These are phyloP conservation scores for Venturia pyrina DNA, from an alignment of 2,329 filamentous ascomycete genomes.

Conservation along the genomic window DNA sequence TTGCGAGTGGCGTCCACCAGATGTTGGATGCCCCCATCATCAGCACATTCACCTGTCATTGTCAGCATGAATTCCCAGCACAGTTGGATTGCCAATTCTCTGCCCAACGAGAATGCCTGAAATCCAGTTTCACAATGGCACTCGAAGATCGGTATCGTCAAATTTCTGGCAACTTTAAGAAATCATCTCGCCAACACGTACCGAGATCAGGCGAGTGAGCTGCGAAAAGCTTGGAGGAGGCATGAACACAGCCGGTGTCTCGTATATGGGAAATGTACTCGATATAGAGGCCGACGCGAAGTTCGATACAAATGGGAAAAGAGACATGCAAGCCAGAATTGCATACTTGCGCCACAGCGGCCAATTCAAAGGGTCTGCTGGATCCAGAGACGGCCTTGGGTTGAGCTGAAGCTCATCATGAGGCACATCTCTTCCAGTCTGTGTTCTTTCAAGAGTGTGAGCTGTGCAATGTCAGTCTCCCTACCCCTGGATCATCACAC, in stretches of 20 bases:
- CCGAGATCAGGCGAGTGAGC: slow-evolving; percentile 28
- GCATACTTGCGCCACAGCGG: slow-evolving; percentile 10
- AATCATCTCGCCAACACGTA: slow-evolving; percentile 3
- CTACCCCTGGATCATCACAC: neutral
- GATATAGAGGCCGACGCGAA: slow-evolving; percentile 22
- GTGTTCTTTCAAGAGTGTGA: neutral
- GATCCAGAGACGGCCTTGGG: slow-evolving; percentile 32
- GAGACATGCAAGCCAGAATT: slow-evolving; percentile 1
- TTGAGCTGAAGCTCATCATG: slow-evolving; percentile 16
- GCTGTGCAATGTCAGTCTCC: neutral
- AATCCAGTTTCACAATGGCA: too few species aligned
- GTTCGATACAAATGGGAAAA: neutral
- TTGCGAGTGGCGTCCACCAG: slow-evolving; percentile 32
- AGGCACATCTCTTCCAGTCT: neutral
- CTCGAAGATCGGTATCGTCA: too few species aligned
- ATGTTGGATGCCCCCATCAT: slow-evolving; percentile 30
- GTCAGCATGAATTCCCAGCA: neutral
- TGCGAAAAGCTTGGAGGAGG: slow-evolving; percentile 22
- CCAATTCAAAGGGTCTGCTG: slow-evolving; percentile 39
- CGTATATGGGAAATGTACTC: slow-evolving; percentile 27
- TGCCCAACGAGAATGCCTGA: too few species aligned
- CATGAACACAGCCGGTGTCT: slow-evolving; percentile 22
- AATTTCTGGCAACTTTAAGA: too few species aligned
- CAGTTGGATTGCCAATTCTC: too few species aligned
- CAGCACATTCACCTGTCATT: slow-evolving; percentile 22